A percentile compares a stretch with the other conserved stretches of the same genome.
These are phyloP conservation scores for Stropharia rugosoannulata DNA, from an alignment of 768 basidiomycete species.

Conservation along the genomic window DNA sequence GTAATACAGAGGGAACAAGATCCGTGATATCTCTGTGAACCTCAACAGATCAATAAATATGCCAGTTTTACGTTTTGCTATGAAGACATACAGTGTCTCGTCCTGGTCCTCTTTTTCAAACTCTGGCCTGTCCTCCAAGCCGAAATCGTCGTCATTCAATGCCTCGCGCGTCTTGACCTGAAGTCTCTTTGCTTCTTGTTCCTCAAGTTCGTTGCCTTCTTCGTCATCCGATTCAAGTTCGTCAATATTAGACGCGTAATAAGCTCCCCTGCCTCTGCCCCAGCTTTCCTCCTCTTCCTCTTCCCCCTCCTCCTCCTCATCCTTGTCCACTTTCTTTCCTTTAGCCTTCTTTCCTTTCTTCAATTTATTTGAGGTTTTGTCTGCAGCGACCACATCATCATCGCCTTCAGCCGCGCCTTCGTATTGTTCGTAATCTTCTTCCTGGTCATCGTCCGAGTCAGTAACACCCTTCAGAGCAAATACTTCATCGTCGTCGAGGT, in stretches of 20 bases:
- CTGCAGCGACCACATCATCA: constrained; percentile 37
- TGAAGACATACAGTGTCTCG: constrained; percentile 28
- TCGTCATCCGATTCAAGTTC: constrained; percentile 85
- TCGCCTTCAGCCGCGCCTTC: constrained; percentile 30
- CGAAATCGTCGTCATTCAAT: constrained; percentile 81
- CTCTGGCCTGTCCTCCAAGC: constrained; percentile 63
- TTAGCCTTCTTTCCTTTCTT: constrained; percentile 24
- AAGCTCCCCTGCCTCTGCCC: constrained; percentile 78
- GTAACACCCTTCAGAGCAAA: constrained; percentile 67
- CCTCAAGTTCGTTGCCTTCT: constrained; percentile 85
- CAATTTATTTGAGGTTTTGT: constrained; percentile 20
- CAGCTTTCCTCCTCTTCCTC: constrained; percentile 70
- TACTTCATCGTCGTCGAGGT: constrained; percentile 77
- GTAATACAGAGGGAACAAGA: constrained; percentile 29
- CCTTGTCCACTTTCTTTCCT: constrained; percentile 26
- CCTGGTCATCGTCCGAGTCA: constrained; percentile 45
- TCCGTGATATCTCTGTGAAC: constrained; percentile 38
- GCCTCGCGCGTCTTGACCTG: constrained; percentile 73
- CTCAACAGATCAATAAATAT: not conserved
- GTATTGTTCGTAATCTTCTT: constrained; percentile 30
- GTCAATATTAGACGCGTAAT: constrained; percentile 85
- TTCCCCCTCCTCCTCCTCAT: constrained; percentile 31
- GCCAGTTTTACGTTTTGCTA: not conserved
- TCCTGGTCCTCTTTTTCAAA: constrained; percentile 24
- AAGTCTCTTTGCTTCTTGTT: constrained; percentile 79